Percentiles rank a stretch among this genome's conserved stretches.
Conservation (phyloP, 345 rosid genomes). For the Syzygium jambos region DNA sequence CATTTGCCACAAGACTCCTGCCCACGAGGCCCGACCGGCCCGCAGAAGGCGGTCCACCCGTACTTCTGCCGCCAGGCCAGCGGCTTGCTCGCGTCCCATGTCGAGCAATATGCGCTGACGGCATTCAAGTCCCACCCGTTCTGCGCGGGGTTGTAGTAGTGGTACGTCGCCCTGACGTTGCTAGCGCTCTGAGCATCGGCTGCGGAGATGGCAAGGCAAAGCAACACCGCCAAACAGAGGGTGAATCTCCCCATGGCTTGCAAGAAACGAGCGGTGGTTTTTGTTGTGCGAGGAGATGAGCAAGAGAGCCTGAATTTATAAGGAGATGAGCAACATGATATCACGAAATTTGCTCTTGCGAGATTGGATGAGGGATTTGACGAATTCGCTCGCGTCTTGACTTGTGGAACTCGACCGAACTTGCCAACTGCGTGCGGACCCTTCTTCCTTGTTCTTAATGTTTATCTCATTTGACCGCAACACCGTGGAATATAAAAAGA, state of each 20-base stretch:
- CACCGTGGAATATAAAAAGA: not conserved
- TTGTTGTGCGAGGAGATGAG: not conserved
- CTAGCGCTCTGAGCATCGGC: slow-evolving; percentile 22
- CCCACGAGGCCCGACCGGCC: slow-evolving; percentile 48
- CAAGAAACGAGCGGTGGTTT: not conserved
- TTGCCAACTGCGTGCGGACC: not conserved
- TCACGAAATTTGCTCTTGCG: not conserved
- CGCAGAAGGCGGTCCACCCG: slow-evolving; percentile 69
- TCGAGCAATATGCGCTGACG: slow-evolving; percentile 48
- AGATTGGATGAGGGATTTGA: not conserved
- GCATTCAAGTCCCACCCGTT: slow-evolving; percentile 37
- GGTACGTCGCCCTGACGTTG: slow-evolving; percentile 54
- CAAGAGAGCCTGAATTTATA: not conserved
- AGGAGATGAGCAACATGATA: not conserved
- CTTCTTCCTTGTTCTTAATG: not conserved
- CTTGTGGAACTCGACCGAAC: not conserved
- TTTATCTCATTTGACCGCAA: not conserved
- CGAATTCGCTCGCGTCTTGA: not conserved
- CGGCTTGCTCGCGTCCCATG: slow-evolving; percentile 58
- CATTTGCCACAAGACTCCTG: slow-evolving; percentile 54
- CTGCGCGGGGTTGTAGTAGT: slow-evolving; percentile 32
- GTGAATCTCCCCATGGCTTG: not conserved
- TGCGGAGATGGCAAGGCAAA: not conserved
- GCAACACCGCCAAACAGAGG: not conserved
- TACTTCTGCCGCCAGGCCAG: slow-evolving; percentile 45